Conservation (phyloP, 164 flowering plant species). For the Magnolia sinica region DNA sequence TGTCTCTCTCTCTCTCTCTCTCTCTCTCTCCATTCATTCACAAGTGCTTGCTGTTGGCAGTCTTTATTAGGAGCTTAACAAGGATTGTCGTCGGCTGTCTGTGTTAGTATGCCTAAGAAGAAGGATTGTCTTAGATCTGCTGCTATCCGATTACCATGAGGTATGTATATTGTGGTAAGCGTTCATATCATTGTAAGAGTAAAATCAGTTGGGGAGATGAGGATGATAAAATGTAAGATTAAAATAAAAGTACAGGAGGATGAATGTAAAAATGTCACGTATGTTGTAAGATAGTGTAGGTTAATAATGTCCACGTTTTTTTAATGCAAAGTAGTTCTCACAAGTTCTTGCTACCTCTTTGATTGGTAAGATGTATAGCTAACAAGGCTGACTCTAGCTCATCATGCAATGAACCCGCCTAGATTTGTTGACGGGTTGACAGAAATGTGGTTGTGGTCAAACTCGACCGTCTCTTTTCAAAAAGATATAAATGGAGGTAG, state of each 20-base stretch:
- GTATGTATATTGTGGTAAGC: background rate
- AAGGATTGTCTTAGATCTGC: background rate
- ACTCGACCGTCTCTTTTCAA: no score
- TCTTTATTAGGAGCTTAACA: slow-evolving; percentile 6
- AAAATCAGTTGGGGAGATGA: background rate
- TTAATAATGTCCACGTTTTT: background rate
- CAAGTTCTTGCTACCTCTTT: background rate
- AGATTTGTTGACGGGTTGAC: no score
- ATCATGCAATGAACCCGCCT: no score
- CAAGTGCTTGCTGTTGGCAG: background rate
- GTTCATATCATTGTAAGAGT: background rate
- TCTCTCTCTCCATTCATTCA: background rate
- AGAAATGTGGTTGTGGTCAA: no score
- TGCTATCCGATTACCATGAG: background rate
- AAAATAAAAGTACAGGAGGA: background rate
- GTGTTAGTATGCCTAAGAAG: no score
- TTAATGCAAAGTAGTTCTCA: background rate
- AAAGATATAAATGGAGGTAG: no score
- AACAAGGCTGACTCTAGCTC: no score
- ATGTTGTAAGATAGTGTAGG: background rate
- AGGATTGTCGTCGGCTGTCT: background rate
- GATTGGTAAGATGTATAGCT: background rate
- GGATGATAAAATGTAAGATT: background rate
- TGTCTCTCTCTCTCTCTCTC: background rate
- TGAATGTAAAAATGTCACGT: background rate